Evolutionary conservation across 2,329 filamentous ascomycete genomes (phyloP).

Genomic region (Monascus ruber): DNA sequence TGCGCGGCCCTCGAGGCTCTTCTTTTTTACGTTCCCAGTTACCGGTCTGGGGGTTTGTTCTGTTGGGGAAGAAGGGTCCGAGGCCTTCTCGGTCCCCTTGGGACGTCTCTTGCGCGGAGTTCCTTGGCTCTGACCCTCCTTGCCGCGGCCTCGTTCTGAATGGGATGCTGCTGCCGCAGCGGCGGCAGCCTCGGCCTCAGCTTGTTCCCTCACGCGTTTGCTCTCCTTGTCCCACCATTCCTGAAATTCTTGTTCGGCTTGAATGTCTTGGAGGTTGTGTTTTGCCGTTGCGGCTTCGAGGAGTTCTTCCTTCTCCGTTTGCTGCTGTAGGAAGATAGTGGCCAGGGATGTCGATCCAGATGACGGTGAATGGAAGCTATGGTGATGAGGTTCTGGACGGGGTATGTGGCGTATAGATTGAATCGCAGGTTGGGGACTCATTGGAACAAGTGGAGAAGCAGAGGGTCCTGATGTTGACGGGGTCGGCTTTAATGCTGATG

Average conservation of each 20-base stretch:
- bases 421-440: slow-evolving; percentile 19
- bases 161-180: background rate
- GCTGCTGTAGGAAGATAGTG: slow-evolving; percentile 81
- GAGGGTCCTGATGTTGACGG: slow-evolving; percentile 17
- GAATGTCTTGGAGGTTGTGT: slow-evolving; percentile 83
- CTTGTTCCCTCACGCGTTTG: slow-evolving; percentile 23
- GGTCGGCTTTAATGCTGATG: slow-evolving; percentile 3
- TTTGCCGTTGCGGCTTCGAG: slow-evolving; percentile 71
- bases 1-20: slow-evolving; percentile 6
- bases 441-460: slow-evolving; percentile 9
- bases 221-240: slow-evolving; percentile 42
- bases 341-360: slow-evolving; percentile 63
- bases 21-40: slow-evolving; percentile 1
- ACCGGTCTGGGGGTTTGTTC: too few relatives aligned
- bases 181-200: slow-evolving; percentile 11
- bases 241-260: slow-evolving; percentile 92
- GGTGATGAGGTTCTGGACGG: slow-evolving; percentile 17
- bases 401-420: slow-evolving; percentile 41
- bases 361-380: slow-evolving; percentile 39
- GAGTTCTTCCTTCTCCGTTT: slow-evolving; percentile 69
- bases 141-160: too few relatives aligned
- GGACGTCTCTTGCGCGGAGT: too few relatives aligned
- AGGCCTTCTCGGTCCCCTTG: too few relatives aligned
- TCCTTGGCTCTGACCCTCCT: too few relatives aligned
- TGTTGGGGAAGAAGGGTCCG: too few relatives aligned